Base-by-base conservation (phyloP, 306 rosid species). In the Pterocarpus macrocarpus region DNA sequence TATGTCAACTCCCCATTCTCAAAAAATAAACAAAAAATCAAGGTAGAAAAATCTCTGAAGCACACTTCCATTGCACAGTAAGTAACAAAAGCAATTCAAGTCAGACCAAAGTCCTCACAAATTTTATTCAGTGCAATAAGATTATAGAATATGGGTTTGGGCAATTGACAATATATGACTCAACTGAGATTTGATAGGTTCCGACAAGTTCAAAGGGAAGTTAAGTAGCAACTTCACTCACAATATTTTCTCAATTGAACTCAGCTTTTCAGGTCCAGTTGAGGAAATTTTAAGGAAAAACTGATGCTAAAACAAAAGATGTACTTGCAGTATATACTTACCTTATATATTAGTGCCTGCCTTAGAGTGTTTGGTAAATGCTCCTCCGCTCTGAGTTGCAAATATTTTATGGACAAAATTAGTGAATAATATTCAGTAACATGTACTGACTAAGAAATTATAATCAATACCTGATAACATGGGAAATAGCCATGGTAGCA, bases 401-500 rank as follows among this genome's bases (percentile, higher is more conserved):
- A 71, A 66, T 22, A 49, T 22, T 34, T 78, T 65, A 13, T 50
- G n/a, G 28, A 53, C 58, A 69, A 71, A 71, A 76, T 72, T 7
- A 64, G 75, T 39, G 74, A 82, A 65, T 13, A 45, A 16, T 43
- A 70, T n/a, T 66, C 74, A 3, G 5, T 44, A 43, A 36, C 77
- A 75, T 28, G 73, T 45, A 33, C 53, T 41, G 56, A 81, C 67
- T 33, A 69, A 45, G 39, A 70, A 76, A 80, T 57, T 58, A 74
- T 8, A 75, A 16, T 4, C 58, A 67, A 76, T 89, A 95, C 99
- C 99, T 90, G 67, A 95, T 91, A 71, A 95, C 98, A 81, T 95
- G 99, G 74, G 99, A 95, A 82, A 95, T 95, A 66, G 97, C 94
- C 99, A 95, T 93, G 85, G 93, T 89, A n/a, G 98, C 99, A 90